These are phyloP conservation scores for Pseudogymnoascus pannorum DNA, from an alignment of 2,329 filamentous ascomycete genomes.

Conservation along the genomic window DNA sequence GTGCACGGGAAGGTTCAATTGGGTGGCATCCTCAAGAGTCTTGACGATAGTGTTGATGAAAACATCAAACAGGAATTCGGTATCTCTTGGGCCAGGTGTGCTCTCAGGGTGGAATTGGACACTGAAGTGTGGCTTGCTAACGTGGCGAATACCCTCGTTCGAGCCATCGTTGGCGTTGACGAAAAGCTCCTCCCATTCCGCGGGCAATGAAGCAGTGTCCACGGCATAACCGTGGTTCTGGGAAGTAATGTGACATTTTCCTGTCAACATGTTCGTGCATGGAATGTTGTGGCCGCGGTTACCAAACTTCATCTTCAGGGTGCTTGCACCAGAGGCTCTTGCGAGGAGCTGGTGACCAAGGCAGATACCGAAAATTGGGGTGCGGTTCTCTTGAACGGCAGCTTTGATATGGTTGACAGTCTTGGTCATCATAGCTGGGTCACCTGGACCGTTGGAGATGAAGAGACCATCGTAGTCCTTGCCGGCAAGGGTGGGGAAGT, in stretches of 20 bases:
- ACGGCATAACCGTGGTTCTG: slow-evolving; percentile 98
- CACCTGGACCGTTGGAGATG: slow-evolving; percentile 95
- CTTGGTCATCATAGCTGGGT: slow-evolving; percentile 81
- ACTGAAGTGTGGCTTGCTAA: slow-evolving; percentile 84
- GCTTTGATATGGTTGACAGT: slow-evolving; percentile 84
- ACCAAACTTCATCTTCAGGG: slow-evolving; percentile 97
- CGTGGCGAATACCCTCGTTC: slow-evolving; percentile 94
- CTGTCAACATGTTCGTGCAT: slow-evolving; percentile 90
- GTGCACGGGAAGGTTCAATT: slow-evolving; percentile 64
- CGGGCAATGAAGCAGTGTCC: slow-evolving; percentile 65
- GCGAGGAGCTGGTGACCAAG: slow-evolving; percentile 92
- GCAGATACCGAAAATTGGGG: slow-evolving; percentile 97
- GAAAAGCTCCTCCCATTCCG: slow-evolving; percentile 87
- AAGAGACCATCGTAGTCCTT: slow-evolving; percentile 94
- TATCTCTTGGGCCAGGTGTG: slow-evolving; percentile 89
- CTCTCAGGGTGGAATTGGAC: slow-evolving; percentile 99
- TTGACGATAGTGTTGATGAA: slow-evolving; percentile 81
- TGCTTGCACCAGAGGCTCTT: slow-evolving; percentile 75
- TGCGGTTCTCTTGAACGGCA: slow-evolving; percentile 70
- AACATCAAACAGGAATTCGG: slow-evolving; percentile 93
- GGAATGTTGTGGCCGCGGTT: slow-evolving; percentile 98
- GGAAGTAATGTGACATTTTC: slow-evolving; percentile 96
- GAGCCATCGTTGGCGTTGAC: slow-evolving; percentile 97
- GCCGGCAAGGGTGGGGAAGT: slow-evolving; percentile 69
- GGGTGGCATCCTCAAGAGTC: slow-evolving; percentile 57